Percentiles rank a stretch among this genome's conserved stretches.
Conservation (phyloP, 371 early-diverging fungal species). For the Syncephalastrum contaminatum region DNA sequence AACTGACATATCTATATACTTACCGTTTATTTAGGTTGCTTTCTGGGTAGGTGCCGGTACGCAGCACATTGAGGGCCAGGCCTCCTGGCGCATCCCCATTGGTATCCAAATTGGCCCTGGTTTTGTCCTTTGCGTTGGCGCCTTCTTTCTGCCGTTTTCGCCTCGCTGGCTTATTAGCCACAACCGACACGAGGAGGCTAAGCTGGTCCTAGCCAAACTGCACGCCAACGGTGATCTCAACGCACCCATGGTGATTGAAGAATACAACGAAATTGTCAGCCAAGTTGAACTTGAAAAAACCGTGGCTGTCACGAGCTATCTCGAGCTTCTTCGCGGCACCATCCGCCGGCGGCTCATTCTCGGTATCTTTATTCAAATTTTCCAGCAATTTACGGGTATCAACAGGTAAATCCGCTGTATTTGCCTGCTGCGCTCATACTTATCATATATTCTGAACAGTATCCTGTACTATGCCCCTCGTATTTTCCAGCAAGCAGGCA, state of each 20-base stretch:
- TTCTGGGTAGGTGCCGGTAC: constrained; percentile 49
- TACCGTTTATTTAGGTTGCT: constrained; percentile 16
- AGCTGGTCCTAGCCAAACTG: constrained; percentile 71
- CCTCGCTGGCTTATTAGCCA: constrained; percentile 73
- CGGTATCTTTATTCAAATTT: constrained; percentile 70
- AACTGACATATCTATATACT: no score
- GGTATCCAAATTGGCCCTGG: constrained; percentile 52
- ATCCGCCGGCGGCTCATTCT: constrained; percentile 61
- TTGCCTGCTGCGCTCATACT: constrained; percentile 52
- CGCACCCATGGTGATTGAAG: constrained; percentile 61
- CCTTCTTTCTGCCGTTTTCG: constrained; percentile 58
- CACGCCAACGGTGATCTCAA: constrained; percentile 59
- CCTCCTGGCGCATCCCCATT: constrained; percentile 52
- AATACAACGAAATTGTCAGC: constrained; percentile 75
- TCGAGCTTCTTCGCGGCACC: constrained; percentile 69
- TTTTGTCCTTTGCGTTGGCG: constrained; percentile 40
- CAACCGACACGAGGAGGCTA: constrained; percentile 74
- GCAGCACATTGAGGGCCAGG: constrained; percentile 21
- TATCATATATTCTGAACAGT: constrained; percentile 37
- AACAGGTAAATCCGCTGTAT: constrained; percentile 66
- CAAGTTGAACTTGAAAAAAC: constrained; percentile 67
- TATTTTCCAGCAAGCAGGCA: constrained; percentile 72
- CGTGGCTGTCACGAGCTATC: constrained; percentile 65
- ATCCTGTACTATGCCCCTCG: constrained; percentile 54
- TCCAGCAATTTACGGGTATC: constrained; percentile 61